Conservation (phyloP, 2,329 filamentous ascomycete genomes). For the Pseudovirgaria hyperparasitica region DNA sequence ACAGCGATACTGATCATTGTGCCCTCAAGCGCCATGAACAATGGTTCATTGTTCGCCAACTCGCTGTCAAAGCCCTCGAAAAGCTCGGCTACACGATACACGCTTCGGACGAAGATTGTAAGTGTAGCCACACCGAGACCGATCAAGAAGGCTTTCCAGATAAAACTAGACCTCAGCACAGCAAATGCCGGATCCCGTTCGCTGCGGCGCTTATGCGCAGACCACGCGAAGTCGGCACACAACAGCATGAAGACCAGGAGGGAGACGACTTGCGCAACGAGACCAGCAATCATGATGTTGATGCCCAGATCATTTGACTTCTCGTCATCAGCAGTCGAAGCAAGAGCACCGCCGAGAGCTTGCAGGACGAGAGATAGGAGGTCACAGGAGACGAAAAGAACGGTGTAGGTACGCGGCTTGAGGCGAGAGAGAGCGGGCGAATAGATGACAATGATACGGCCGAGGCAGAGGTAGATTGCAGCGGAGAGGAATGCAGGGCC, state of each 20-base stretch:
- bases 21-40: constrained; percentile 41
- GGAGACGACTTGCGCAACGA: constrained; percentile 43
- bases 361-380: constrained; percentile 46
- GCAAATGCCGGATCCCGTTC: background rate
- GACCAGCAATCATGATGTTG: constrained; percentile 45
- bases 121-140: constrained; percentile 27
- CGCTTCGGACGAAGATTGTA: constrained; percentile 33
- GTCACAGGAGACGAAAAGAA: constrained; percentile 48
- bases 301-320: constrained; percentile 35
- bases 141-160: constrained; percentile 2
- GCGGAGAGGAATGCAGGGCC: constrained; percentile 43
- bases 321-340: constrained; percentile 35
- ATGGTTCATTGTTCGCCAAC: constrained; percentile 34
- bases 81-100: constrained; percentile 38
- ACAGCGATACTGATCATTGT: constrained; percentile 38
- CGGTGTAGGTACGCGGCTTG: constrained; percentile 34
- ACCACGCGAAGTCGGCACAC: constrained; percentile 22
- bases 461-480: constrained; percentile 43
- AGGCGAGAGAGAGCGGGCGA: constrained; percentile 26
- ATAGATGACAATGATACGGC: constrained; percentile 44
- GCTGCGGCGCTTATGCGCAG: constrained; percentile 1
- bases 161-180: background rate
- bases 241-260: constrained; percentile 35
- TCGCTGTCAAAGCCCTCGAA: constrained; percentile 32
- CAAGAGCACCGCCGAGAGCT: constrained; percentile 44